Evolutionary conservation across 768 basidiomycete genomes (phyloP).

Genomic region (Leccinum aurantiacum): DNA sequence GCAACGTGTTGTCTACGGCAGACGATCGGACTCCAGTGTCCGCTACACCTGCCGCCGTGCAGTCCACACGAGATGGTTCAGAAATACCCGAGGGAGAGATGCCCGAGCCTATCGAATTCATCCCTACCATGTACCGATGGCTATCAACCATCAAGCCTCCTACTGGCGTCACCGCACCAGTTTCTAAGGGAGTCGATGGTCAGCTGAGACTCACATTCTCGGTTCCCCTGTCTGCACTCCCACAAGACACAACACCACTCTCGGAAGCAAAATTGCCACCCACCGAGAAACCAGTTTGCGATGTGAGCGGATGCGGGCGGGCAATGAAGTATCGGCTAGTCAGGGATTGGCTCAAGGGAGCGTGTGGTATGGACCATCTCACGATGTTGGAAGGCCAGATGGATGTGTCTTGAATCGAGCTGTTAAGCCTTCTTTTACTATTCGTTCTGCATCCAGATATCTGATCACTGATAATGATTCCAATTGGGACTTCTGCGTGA

Average conservation of each 20-base stretch:
- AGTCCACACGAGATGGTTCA: constrained; percentile 31
- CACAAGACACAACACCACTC: constrained; percentile 7
- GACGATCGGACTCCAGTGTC: constrained; percentile 43
- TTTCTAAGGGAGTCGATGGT: constrained; percentile 4
- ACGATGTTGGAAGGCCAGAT: constrained; percentile 46
- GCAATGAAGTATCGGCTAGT: constrained; percentile 66
- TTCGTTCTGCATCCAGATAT: background rate
- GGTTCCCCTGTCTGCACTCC: constrained; percentile 43
- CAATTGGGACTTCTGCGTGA: background rate
- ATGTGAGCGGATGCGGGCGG: constrained; percentile 55
- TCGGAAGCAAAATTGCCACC: constrained; percentile 13
- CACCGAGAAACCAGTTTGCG: constrained; percentile 39
- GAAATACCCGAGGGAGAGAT: constrained; percentile 41
- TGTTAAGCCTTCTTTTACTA: background rate
- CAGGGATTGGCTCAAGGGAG: constrained; percentile 55
- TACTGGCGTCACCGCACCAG: constrained; percentile 4
- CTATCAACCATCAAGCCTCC: constrained; percentile 51
- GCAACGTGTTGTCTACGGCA: constrained; percentile 47
- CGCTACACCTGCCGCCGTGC: constrained; percentile 29
- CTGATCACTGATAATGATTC: background rate
- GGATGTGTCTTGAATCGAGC: constrained; percentile 2
- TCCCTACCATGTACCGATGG: constrained; percentile 71
- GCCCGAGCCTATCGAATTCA: constrained; percentile 37
- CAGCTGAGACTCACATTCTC: constrained; percentile 53
- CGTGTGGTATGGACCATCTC: constrained; percentile 67